A percentile compares a stretch with the other conserved stretches of the same genome.
Conservation (phyloP, 2,329 filamentous ascomycete genomes). For the Colletotrichum sp. region DNA sequence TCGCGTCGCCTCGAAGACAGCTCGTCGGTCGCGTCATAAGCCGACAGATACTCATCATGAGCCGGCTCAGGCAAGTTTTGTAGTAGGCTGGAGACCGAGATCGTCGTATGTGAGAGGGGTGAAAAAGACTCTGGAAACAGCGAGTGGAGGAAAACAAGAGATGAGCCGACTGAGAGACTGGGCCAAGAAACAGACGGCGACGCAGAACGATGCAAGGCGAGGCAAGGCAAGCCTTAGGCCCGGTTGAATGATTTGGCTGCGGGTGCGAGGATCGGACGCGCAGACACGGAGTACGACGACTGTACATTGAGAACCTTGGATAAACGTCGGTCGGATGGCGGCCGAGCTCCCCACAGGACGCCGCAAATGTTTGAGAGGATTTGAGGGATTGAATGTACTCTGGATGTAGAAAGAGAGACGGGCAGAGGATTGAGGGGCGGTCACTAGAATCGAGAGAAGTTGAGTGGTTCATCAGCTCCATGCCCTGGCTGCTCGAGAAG, state of each 20-base stretch:
- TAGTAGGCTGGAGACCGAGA: background rate
- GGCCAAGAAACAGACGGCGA: background rate
- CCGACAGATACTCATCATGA: background rate
- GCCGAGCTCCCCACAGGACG: constrained; percentile 3
- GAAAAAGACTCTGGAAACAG: background rate
- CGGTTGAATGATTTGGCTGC: background rate
- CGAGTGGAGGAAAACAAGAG: background rate
- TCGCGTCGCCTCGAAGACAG: background rate
- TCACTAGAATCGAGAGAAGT: background rate
- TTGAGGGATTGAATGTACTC: background rate
- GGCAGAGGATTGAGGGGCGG: background rate
- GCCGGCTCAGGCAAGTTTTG: background rate
- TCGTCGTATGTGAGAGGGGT: background rate
- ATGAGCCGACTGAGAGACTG: background rate
- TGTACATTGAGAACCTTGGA: background rate
- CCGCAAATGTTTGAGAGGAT: background rate
- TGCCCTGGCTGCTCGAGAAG: background rate
- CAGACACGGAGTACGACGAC: background rate
- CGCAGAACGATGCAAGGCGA: background rate
- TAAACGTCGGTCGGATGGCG: constrained; percentile 1
- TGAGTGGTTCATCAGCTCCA: background rate
- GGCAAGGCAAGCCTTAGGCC: background rate
- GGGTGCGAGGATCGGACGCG: background rate
- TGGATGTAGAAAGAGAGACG: background rate
- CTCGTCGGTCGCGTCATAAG: background rate